Percentiles rank a stretch among this genome's conserved stretches.
These are phyloP conservation scores for Blastobotrys illinoisensis DNA, from an alignment of 1,139 yeast species.

Conservation along the genomic window DNA sequence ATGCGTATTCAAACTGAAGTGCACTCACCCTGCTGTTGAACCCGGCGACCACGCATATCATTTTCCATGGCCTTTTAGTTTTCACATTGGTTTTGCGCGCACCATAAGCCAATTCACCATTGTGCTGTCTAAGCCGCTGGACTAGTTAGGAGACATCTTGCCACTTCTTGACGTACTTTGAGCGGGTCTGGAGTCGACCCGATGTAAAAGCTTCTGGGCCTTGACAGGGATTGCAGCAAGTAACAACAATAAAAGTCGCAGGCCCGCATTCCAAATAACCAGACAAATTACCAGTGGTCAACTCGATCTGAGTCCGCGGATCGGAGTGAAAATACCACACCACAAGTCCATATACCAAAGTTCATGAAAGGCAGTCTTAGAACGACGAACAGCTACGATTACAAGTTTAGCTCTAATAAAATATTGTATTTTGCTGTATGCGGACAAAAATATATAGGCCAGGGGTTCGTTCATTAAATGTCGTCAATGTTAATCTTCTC, in stretches of 20 bases:
- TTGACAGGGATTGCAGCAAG: conserved; percentile 51
- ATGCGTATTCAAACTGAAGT: conserved; percentile 66
- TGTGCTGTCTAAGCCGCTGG: conserved; percentile 63
- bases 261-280: neutral
- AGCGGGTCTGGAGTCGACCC: conserved; percentile 77
- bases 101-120: conserved; percentile 57
- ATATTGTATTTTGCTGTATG: neutral
- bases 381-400: too few species aligned
- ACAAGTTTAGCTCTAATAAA: neutral
- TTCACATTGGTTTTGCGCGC: conserved; percentile 57
- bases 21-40: conserved; percentile 71
- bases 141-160: too few species aligned
- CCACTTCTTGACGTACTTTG: conserved; percentile 40
- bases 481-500: conserved; percentile 81
- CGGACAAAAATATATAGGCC: neutral
- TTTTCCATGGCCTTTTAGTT: conserved; percentile 68
- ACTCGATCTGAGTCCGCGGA: neutral
- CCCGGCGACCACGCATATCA: conserved; percentile 57
- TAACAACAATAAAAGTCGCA: conserved; percentile 11
- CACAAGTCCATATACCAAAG: too few species aligned
- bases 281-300: too few species aligned
- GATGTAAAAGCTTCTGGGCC: conserved; percentile 55
- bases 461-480: conserved; percentile 40
- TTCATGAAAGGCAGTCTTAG: too few species aligned
- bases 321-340: neutral